A percentile compares a stretch with the other conserved stretches of the same genome.
Evolutionary conservation across 176 grass and related monocot genomes (phyloP).

Genomic region (Microstegium vimineum): DNA sequence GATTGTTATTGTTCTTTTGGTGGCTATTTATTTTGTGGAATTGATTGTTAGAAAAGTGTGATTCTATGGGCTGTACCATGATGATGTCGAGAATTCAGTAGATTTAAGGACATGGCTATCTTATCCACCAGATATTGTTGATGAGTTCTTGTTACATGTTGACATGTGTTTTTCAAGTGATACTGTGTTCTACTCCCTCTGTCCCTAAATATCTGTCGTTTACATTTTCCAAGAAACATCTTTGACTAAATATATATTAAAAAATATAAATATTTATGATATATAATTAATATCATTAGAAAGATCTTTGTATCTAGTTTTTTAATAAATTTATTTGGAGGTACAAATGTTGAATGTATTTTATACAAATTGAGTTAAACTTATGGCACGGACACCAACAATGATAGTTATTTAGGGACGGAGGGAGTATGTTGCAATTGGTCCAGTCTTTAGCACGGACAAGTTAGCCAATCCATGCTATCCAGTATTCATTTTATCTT

Average conservation of each 20-base stretch:
- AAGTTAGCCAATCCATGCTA: background rate
- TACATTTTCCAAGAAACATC: too few relatives aligned
- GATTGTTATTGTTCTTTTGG: background rate
- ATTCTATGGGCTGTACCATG: background rate
- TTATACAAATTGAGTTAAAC: too few relatives aligned
- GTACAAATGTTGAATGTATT: too few relatives aligned
- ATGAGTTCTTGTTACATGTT: background rate
- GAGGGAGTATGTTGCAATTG: conserved; percentile 4
- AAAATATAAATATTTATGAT: too few relatives aligned
- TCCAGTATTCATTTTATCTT: background rate
- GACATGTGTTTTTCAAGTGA: background rate
- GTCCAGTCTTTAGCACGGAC: background rate
- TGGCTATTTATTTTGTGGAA: background rate
- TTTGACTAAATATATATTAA: too few relatives aligned
- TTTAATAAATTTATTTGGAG: too few relatives aligned
- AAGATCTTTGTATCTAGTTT: too few relatives aligned
- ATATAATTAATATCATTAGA: too few relatives aligned
- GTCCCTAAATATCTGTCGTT: too few relatives aligned
- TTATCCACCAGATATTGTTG: background rate
- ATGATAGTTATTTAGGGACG: too few relatives aligned
- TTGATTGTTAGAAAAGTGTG: background rate
- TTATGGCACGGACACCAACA: too few relatives aligned
- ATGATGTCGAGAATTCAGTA: background rate
- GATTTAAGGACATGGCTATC: background rate
- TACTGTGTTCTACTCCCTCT: background rate